A percentile compares a stretch with the other conserved stretches of the same genome.
Evolutionary conservation across 495 filamentous ascomycete species (phyloP).

Genomic region (Geopyxis carbonaria): DNA sequence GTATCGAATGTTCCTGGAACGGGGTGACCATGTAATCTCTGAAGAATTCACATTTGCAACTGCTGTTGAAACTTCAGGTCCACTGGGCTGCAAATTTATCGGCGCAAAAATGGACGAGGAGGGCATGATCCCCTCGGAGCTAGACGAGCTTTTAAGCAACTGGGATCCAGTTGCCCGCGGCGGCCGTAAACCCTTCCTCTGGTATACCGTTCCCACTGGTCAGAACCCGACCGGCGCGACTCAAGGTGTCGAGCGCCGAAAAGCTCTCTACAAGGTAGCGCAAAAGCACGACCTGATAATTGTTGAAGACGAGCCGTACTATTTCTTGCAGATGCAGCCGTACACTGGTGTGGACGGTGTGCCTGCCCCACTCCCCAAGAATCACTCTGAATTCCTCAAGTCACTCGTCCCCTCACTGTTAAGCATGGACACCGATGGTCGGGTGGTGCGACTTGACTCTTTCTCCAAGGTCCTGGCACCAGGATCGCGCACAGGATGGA

Average conservation of each 20-base stretch:
- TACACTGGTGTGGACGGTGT: slow-evolving; percentile 41
- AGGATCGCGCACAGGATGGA: slow-evolving; percentile 59
- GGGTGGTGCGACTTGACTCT: slow-evolving; percentile 56
- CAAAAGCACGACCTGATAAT: slow-evolving; percentile 75
- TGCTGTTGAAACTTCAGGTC: slow-evolving; percentile 62
- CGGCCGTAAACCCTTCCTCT: slow-evolving; percentile 50
- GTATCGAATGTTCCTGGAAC: slow-evolving; percentile 58
- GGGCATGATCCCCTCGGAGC: slow-evolving; percentile 47
- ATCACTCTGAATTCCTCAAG: slow-evolving; percentile 31
- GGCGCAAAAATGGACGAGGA: slow-evolving; percentile 64
- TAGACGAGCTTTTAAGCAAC: slow-evolving; percentile 47
- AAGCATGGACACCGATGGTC: slow-evolving; percentile 47
- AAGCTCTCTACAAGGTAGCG: slow-evolving; percentile 55
- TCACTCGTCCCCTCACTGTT: slow-evolving; percentile 44
- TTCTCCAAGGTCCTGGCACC: slow-evolving; percentile 73
- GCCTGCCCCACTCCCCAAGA: slow-evolving; percentile 27
- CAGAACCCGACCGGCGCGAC: slow-evolving; percentile 91
- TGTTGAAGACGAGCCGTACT: slow-evolving; percentile 93
- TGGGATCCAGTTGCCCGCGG: slow-evolving; percentile 43
- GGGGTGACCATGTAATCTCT: slow-evolving; percentile 54
- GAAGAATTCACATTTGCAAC: slow-evolving; percentile 79
- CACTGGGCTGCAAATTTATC: slow-evolving; percentile 55
- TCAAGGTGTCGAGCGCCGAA: slow-evolving; percentile 44
- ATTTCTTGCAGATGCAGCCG: slow-evolving; percentile 88
- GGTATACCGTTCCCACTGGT: slow-evolving; percentile 75